These are phyloP conservation scores for Astrothelium macrocarpum DNA, from an alignment of 495 filamentous ascomycete species.

Conservation along the genomic window DNA sequence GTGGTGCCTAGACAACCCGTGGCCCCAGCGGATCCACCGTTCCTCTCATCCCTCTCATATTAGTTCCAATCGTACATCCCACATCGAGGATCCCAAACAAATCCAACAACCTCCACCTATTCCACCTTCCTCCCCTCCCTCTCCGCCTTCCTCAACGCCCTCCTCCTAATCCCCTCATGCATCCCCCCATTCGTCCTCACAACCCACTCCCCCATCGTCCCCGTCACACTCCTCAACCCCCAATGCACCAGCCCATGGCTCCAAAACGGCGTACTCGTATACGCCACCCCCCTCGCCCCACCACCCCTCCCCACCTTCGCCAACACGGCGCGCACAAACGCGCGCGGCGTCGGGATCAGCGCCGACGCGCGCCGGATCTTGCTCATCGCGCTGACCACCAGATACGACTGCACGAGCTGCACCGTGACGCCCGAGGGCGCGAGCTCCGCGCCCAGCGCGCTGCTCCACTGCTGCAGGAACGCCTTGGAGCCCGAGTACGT, in stretches of 20 bases:
- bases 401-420: conserved; percentile 77
- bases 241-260: conserved; percentile 83
- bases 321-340: conserved; percentile 71
- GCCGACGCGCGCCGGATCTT: conserved; percentile 74
- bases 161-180: conserved; percentile 77
- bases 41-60: too few species aligned
- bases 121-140: conserved; percentile 60
- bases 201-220: conserved; percentile 51
- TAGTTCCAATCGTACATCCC: too few species aligned
- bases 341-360: conserved; percentile 68
- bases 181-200: conserved; percentile 63
- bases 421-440: conserved; percentile 70
- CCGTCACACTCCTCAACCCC: conserved; percentile 61
- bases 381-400: conserved; percentile 91
- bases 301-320: conserved; percentile 72
- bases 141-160: conserved; percentile 81
- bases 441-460: conserved; percentile 73
- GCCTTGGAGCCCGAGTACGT: conserved; percentile 98
- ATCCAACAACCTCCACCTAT: not conserved
- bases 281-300: conserved; percentile 61
- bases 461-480: conserved; percentile 95
- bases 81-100: not conserved
- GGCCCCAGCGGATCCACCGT: too few species aligned
- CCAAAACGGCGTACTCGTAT: conserved; percentile 88
- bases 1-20: too few species aligned